These are phyloP conservation scores for Stylosanthes scabra DNA, from an alignment of 331 rosid genomes.

Conservation along the genomic window DNA sequence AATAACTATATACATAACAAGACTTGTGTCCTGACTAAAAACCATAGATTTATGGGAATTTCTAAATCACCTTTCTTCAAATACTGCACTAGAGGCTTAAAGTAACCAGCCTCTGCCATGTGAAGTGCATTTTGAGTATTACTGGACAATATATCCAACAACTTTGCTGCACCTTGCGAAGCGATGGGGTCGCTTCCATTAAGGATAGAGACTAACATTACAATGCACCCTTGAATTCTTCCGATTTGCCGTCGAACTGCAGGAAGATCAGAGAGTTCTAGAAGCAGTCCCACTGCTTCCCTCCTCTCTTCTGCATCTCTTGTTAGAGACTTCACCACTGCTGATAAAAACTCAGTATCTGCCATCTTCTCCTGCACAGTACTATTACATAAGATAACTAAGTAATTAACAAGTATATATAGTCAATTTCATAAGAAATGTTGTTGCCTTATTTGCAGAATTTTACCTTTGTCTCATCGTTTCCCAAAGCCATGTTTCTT, in stretches of 20 bases:
- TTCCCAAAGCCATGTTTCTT: slow-evolving; percentile 53
- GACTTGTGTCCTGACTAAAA: background rate
- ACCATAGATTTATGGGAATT: slow-evolving; percentile 6
- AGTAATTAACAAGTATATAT: slow-evolving; percentile 4
- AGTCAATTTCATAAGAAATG: background rate
- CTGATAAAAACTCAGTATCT: slow-evolving; percentile 59
- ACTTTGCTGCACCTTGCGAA: slow-evolving; percentile 64
- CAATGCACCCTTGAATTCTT: slow-evolving; percentile 81
- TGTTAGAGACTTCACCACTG: slow-evolving; percentile 70
- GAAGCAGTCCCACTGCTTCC: slow-evolving; percentile 75
- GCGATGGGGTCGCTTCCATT: slow-evolving; percentile 74
- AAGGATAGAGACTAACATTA: slow-evolving; percentile 76
- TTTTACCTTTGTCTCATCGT: slow-evolving; percentile 64
- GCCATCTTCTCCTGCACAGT: slow-evolving; percentile 79
- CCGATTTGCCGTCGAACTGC: slow-evolving; percentile 70
- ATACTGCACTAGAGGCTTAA: slow-evolving; percentile 71
- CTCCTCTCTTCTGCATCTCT: slow-evolving; percentile 77
- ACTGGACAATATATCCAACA: slow-evolving; percentile 66
- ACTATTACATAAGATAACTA: slow-evolving; percentile 41
- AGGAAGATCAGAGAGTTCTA: slow-evolving; percentile 62
- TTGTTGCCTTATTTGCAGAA: slow-evolving; percentile 4
- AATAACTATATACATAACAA: background rate
- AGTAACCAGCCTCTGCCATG: slow-evolving; percentile 95
- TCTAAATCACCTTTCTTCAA: slow-evolving; percentile 66
- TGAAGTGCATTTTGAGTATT: slow-evolving; percentile 82